phyloP scores from a whole-genome alignment of 495 filamentous ascomycete genomes.

The Daldinia vernicosa region DNA sequence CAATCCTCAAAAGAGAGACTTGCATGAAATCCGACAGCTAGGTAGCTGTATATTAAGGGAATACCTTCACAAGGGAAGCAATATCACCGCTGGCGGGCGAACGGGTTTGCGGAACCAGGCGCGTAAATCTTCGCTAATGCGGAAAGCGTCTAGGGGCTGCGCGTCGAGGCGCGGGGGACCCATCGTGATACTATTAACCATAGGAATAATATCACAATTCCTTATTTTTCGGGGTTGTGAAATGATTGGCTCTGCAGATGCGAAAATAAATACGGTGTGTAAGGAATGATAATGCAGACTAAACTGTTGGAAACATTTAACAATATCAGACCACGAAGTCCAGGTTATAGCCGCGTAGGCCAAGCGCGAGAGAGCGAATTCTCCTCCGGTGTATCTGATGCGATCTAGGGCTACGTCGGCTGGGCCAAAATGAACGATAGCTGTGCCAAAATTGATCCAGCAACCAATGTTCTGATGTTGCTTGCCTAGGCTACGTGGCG shows the following conservation, averaged over 20 bases:
- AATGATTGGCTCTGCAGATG: not conserved
- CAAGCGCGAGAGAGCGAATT: no score
- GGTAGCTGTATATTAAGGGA: not conserved
- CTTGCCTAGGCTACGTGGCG: no score
- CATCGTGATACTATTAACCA: not conserved
- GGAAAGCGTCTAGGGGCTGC: not conserved
- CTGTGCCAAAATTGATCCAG: not conserved
- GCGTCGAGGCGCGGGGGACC: not conserved
- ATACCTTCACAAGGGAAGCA: not conserved
- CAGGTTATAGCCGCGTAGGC: no score
- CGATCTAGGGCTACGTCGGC: not conserved
- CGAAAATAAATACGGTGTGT: no score
- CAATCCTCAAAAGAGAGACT: no score
- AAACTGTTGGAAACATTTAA: no score
- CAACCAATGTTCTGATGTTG: no score
- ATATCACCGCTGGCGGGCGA: not conserved
- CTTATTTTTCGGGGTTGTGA: not conserved
- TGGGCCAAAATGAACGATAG: not conserved
- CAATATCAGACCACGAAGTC: no score
- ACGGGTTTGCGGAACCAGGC: not conserved
- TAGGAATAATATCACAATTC: not conserved
- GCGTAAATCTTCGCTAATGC: not conserved
- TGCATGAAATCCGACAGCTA: no score
- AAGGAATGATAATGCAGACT: no score
- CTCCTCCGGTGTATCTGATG: not conserved